Evolutionary conservation across 2,329 filamentous ascomycete genomes (phyloP), one percentile per base, ranked within the genome.

Genomic region (Colletotrichum agaves): DNA sequence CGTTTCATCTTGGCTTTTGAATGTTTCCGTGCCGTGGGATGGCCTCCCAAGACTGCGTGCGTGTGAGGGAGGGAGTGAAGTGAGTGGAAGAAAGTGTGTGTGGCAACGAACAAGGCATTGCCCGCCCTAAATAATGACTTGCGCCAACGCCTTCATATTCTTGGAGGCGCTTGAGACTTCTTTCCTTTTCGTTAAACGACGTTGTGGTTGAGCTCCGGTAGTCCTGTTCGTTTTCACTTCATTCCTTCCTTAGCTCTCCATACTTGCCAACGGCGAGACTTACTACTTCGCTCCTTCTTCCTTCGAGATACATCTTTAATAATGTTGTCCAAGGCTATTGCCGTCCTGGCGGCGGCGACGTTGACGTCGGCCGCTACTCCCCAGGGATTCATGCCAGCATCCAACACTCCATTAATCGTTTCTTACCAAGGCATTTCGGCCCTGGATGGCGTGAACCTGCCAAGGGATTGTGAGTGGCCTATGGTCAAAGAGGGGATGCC

Each of bases 351-450:
- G 56, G 76, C 77, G 39, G 76, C 76, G 47, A 74, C 78, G 37
- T 61, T 75, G 43, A 73, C 75, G 21, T 73, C 80, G 31, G 82
- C 81, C 10, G 73, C 74, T 8, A 83, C 82, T 12, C 82, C 82
- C 4, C 52, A 73, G 10, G 80, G 80, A 27, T 84, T 84, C 71
- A 69, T 74, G 52, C 82, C 82, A 1, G 73, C 73, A 15, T 74
- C 76, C n/a, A 73, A 76, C 37, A 76, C 71, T 35, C 72, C 78
- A 63, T 77, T 83, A 46, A 72, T 82, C n/a, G 80, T 84, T 12
- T 74, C 76, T 12, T 84, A 76, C 68, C 76, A 75, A 46, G 75
- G 73, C 60, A 72, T 76, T n/a, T 72, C 77, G 15, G 77, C 80
- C 7, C 71, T 76, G 19, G 78, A 79, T 64, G 82, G 81, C 49